phyloP scores from a whole-genome alignment of 306 rosid genomes.

The Vicia villosa region DNA sequence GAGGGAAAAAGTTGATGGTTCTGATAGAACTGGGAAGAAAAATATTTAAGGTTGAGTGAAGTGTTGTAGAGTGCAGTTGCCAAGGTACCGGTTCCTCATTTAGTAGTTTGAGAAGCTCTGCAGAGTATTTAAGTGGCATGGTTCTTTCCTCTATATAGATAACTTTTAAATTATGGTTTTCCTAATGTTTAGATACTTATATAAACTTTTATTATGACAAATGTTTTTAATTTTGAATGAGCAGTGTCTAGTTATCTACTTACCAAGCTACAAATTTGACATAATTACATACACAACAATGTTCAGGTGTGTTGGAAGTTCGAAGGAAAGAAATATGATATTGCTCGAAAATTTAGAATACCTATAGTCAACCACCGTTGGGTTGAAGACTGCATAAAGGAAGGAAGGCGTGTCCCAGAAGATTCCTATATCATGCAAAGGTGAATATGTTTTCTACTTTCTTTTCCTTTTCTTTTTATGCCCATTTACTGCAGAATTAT shows the following conservation, averaged over 20 bases:
- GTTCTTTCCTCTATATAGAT: background rate
- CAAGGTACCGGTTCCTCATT: too few relatives aligned
- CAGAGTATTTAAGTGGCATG: background rate
- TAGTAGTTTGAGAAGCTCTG: background rate
- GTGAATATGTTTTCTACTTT: constrained; percentile 38
- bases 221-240: background rate
- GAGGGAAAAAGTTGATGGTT: background rate
- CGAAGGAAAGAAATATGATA: constrained; percentile 65
- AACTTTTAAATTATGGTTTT: background rate
- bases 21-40: background rate
- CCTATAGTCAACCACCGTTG: constrained; percentile 72
- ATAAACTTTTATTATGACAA: background rate
- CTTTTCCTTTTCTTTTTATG: background rate
- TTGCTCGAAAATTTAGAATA: constrained; percentile 57
- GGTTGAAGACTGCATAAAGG: constrained; percentile 85
- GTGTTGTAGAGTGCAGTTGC: background rate
- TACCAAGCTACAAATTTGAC: background rate
- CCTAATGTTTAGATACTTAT: background rate
- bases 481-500: background rate
- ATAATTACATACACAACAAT: background rate
- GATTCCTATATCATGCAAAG: constrained; percentile 62
- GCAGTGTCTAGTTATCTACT: background rate
- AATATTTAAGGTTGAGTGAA: background rate
- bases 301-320: constrained; percentile 75
- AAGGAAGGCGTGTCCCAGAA: constrained; percentile 70